Evolutionary conservation across 2,329 filamentous ascomycete species (phyloP).

Genomic region (Talaromyces atroroseus): DNA sequence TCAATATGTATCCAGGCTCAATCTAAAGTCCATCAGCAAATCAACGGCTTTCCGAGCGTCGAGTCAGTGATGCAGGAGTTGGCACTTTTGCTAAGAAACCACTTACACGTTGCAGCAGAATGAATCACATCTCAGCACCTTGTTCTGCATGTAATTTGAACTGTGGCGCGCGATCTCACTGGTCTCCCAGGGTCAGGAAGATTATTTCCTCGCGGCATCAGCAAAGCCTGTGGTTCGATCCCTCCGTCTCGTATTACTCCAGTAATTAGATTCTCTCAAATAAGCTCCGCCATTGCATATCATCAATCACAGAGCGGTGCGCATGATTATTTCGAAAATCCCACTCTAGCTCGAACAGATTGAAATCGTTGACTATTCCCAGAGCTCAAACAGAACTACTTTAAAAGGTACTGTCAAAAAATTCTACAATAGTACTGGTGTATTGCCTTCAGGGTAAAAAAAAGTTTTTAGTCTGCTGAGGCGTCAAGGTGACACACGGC

Average conservation of each 20-base stretch:
- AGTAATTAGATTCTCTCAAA: neutral
- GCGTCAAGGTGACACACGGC: neutral
- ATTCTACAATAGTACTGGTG: neutral
- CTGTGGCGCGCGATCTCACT: neutral
- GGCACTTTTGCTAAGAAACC: neutral
- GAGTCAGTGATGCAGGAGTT: neutral
- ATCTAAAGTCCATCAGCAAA: neutral
- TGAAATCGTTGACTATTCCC: neutral
- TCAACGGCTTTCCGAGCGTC: neutral
- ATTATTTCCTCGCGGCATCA: neutral
- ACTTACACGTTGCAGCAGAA: neutral
- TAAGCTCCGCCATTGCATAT: too few relatives aligned
- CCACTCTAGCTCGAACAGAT: neutral
- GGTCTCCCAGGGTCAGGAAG: neutral
- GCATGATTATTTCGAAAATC: neutral
- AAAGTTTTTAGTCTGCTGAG: neutral
- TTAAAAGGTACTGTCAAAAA: neutral
- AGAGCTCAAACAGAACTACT: neutral
- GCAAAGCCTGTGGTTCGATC: neutral
- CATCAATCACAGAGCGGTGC: too few relatives aligned
- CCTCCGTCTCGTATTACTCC: neutral
- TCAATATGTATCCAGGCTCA: neutral
- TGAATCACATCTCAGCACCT: neutral
- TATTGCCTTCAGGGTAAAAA: too few relatives aligned
- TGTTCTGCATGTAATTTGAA: neutral